Evolutionary conservation across 768 basidiomycete species (phyloP), one percentile per base, ranked within the genome.

Genomic region (Boletus tylopilopsis): DNA sequence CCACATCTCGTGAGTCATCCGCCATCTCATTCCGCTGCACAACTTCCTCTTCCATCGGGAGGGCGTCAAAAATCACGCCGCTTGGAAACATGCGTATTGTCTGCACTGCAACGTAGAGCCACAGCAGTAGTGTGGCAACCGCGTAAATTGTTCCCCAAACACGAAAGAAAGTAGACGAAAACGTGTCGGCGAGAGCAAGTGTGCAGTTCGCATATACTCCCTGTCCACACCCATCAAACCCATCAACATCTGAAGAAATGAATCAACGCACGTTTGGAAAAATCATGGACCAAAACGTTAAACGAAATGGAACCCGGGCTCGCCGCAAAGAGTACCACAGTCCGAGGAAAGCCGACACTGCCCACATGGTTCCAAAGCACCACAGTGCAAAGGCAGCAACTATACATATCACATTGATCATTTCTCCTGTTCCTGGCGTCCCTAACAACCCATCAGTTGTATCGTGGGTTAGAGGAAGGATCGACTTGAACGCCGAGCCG

Each of bases 151-250:
- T 68, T 15, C 85, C 84, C 64, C 73, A 76, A 12, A 84, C 59
- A 4, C 80, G 76, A 54, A 87, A 78, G 61, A 80, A 78, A 6
- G 49, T 25, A 2, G 81, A 80, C 43, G 81, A 73, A 52, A 86
- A 74, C 7, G 71, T 70, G 16, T 58, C 55, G 5, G 72, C 74
- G 0, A 87, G 70, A 19, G 70, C 67, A 19, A 87, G 73, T 0
- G 83, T 85, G 10, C 82, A 70, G 53, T 80, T 81, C 2, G 84
- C 82, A 54, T 84, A 86, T 0, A 85, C 85, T n/a, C 79, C 79
- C 78, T 80, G 42, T 9, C 27, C 16, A 10, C 5, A 38, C 29
- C 22, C 6, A 36, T 52, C 39, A 47, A 35, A 44, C 29, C 10
- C 55, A 29, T 18, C 37, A 4, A 23, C 12, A 0, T 34, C 23